phyloP scores from a whole-genome alignment of 192 early-diverging fungal species.

The Podila epicladia region DNA sequence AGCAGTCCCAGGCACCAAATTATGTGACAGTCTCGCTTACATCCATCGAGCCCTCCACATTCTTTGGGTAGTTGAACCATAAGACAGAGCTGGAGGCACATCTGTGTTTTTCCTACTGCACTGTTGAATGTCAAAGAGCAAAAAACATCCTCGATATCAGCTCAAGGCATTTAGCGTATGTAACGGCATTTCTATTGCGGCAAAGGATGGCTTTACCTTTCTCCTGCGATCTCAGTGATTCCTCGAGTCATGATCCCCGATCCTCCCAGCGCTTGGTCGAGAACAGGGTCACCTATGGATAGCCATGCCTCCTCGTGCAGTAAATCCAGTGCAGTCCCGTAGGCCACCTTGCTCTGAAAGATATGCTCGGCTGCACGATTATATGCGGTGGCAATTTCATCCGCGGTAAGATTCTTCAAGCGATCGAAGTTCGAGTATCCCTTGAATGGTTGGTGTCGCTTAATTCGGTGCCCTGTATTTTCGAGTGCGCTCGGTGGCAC shows the following conservation, averaged over 20 bases:
- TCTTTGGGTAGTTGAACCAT: constrained; percentile 69
- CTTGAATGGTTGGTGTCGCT: constrained; percentile 39
- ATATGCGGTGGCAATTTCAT: constrained; percentile 24
- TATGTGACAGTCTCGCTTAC: constrained; percentile 29
- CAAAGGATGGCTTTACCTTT: constrained; percentile 53
- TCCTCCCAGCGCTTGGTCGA: constrained; percentile 68
- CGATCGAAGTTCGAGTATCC: constrained; percentile 24
- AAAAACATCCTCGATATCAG: background rate
- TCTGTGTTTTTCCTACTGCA: constrained; percentile 86
- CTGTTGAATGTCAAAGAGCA: constrained; percentile 44
- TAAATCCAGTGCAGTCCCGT: constrained; percentile 46
- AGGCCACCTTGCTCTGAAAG: constrained; percentile 35
- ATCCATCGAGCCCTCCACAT: constrained; percentile 67
- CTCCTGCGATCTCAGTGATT: constrained; percentile 80
- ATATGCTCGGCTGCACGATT: constrained; percentile 26
- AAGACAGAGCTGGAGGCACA: constrained; percentile 84
- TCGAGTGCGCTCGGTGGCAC: constrained; percentile 23
- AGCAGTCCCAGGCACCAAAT: background rate
- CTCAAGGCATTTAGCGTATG: background rate
- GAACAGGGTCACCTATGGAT: constrained; percentile 58
- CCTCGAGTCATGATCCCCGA: constrained; percentile 62
- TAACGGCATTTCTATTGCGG: background rate
- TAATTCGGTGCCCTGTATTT: constrained; percentile 7
- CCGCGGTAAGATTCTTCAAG: constrained; percentile 27
- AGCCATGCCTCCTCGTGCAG: constrained; percentile 49